phyloP scores from a whole-genome alignment of 208 protist genomes.

The Leishmania martiniquensis region DNA sequence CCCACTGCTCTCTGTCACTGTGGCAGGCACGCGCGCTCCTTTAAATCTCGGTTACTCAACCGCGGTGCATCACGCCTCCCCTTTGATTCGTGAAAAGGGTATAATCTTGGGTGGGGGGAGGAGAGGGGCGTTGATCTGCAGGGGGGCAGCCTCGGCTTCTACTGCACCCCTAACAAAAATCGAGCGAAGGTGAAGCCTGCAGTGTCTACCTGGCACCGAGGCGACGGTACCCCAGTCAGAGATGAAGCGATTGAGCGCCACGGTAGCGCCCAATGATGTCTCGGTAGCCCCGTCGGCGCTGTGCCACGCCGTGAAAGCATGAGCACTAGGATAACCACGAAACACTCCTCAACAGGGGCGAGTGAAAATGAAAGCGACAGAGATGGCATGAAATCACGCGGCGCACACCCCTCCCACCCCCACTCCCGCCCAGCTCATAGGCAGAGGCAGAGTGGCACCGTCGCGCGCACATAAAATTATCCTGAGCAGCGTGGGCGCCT shows the following conservation, averaged over 20 bases:
- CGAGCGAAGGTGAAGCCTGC: not conserved
- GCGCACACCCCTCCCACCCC: not conserved
- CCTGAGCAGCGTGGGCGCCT: no score
- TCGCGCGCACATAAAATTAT: not conserved
- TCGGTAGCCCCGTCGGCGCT: not conserved
- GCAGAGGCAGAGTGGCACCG: not conserved
- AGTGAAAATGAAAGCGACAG: not conserved
- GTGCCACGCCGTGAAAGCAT: not conserved
- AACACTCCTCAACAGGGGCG: no score
- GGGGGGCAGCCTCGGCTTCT: no score
- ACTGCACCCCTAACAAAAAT: not conserved
- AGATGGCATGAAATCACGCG: no score
- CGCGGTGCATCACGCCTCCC: not conserved
- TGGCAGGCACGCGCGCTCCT: not conserved
- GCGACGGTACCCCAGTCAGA: not conserved
- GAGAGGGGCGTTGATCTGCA: no score
- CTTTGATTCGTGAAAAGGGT: not conserved
- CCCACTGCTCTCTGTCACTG: not conserved
- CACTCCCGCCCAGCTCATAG: not conserved
- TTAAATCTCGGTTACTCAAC: not conserved
- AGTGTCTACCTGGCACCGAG: not conserved
- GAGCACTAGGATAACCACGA: no score
- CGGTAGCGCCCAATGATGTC: not conserved
- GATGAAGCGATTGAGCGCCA: not conserved
- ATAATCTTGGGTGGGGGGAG: no score